A percentile compares a stretch with the other conserved stretches of the same genome.
Evolutionary conservation across 495 filamentous ascomycete genomes (phyloP).

Genomic region (Friedmanniomyces simplex): DNA sequence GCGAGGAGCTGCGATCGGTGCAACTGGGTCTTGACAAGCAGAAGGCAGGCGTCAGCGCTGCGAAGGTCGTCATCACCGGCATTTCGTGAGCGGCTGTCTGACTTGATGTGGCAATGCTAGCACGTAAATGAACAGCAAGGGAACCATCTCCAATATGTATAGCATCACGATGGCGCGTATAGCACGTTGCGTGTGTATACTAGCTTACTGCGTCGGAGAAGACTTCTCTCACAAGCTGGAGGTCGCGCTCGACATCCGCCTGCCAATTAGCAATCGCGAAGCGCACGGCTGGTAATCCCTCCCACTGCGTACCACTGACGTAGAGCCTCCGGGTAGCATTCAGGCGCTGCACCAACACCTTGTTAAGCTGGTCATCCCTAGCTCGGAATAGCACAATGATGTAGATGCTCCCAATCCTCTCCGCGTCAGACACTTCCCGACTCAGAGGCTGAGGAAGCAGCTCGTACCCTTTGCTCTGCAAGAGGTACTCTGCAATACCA

Average conservation of each 20-base stretch:
- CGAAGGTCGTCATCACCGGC: constrained; percentile 17
- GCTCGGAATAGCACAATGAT: constrained; percentile 77
- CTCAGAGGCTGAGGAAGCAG: constrained; percentile 44
- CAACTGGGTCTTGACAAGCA: constrained; percentile 20
- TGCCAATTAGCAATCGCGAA: constrained; percentile 82
- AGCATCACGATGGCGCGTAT: neutral
- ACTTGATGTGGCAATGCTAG: neutral
- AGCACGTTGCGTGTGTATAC: neutral
- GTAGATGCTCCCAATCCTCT: constrained; percentile 44
- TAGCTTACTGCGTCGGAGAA: constrained; percentile 24
- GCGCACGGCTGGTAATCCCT: constrained; percentile 57
- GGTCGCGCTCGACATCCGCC: constrained; percentile 46
- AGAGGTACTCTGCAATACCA: constrained; percentile 51
- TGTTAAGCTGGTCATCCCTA: constrained; percentile 55
- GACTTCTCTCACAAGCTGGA: constrained; percentile 41
- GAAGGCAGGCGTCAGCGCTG: constrained; percentile 17
- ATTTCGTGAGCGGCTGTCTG: constrained; percentile 4
- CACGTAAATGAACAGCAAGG: neutral
- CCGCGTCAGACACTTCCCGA: constrained; percentile 8
- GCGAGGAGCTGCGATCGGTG: constrained; percentile 21
- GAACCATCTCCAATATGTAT: neutral
- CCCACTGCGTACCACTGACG: constrained; percentile 73
- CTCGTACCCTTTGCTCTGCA: constrained; percentile 49
- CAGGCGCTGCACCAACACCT: constrained; percentile 53
- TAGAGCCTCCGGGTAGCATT: constrained; percentile 68